A percentile compares a stretch with the other conserved stretches of the same genome.
Conservation (phyloP, 345 rosid genomes). For the Populus simonii region DNA sequence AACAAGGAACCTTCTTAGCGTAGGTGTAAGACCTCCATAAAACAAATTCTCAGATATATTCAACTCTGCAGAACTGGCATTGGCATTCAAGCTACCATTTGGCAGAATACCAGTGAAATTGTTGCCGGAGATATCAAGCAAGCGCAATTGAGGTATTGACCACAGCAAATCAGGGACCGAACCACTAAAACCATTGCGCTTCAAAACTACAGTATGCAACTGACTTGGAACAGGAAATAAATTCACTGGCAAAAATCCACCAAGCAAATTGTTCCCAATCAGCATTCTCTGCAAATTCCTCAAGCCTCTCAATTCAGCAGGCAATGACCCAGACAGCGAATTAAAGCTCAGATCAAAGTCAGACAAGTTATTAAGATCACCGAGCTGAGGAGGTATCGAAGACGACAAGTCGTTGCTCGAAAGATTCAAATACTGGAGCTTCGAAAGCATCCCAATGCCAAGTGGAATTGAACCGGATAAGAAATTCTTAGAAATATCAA, state of each 20-base stretch:
- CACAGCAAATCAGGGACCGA: slow-evolving; percentile 48
- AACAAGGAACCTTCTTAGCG: slow-evolving; percentile 46
- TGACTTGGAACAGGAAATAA: slow-evolving; percentile 52
- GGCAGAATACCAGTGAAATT: slow-evolving; percentile 72
- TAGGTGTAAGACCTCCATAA: slow-evolving; percentile 56
- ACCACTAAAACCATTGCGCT: slow-evolving; percentile 55
- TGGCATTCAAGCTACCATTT: slow-evolving; percentile 32
- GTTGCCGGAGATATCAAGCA: slow-evolving; percentile 73
- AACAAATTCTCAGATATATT: slow-evolving; percentile 72
- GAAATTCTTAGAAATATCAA: slow-evolving; percentile 74
- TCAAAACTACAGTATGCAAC: slow-evolving; percentile 57
- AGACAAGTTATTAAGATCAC: slow-evolving; percentile 57
- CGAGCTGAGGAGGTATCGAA: slow-evolving; percentile 67
- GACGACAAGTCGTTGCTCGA: slow-evolving; percentile 68
- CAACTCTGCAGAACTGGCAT: slow-evolving; percentile 37
- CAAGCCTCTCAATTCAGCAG: slow-evolving; percentile 54
- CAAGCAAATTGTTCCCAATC: slow-evolving; percentile 51
- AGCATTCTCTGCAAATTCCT: slow-evolving; percentile 60
- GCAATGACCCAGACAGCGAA: slow-evolving; percentile 57
- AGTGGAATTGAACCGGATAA: slow-evolving; percentile 63
- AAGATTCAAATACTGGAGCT: slow-evolving; percentile 63
- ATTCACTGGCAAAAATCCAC: slow-evolving; percentile 52
- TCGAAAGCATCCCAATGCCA: slow-evolving; percentile 47
- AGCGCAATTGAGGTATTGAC: slow-evolving; percentile 51
- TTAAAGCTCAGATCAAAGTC: slow-evolving; percentile 85